phyloP scores from a whole-genome alignment of 352 stramenopile species.

The Sclerospora graminicola region DNA sequence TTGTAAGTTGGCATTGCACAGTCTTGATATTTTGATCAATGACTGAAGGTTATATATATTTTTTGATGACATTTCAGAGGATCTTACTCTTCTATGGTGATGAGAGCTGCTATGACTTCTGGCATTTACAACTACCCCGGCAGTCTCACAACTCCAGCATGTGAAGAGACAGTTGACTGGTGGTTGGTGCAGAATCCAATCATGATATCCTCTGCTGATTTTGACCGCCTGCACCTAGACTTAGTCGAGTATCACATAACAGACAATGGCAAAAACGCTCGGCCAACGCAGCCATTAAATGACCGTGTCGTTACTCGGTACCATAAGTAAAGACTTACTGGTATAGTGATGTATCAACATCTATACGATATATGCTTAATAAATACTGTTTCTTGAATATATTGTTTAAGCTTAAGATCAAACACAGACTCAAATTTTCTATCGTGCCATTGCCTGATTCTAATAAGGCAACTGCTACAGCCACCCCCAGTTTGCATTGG shows the following conservation, averaged over 20 bases:
- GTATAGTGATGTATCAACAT: no score
- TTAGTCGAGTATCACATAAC: conserved; percentile 24
- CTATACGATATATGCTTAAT: no score
- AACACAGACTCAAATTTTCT: no score
- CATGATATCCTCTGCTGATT: conserved; percentile 27
- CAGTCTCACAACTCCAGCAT: conserved; percentile 49
- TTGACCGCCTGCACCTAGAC: conserved; percentile 23
- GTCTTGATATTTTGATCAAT: not conserved
- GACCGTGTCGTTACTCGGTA: conserved; percentile 7
- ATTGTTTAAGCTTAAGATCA: no score
- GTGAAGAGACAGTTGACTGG: conserved; percentile 47
- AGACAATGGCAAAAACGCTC: conserved; percentile 33
- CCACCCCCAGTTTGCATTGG: no score
- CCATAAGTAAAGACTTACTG: no score
- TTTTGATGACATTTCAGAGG: conserved; percentile 9
- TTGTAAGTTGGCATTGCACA: conserved; percentile 13
- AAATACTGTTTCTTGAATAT: no score
- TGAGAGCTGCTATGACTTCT: conserved; percentile 3
- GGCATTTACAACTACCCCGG: conserved; percentile 53
- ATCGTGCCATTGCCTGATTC: no score
- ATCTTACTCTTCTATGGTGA: conserved; percentile 24
- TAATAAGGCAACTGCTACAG: no score
- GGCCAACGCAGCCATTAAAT: conserved; percentile 31
- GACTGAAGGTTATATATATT: conserved; percentile 3
- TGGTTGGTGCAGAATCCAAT: conserved; percentile 47